A percentile compares a stretch with the other conserved stretches of the same genome.
phyloP scores from a whole-genome alignment of 2,329 filamentous ascomycete genomes.

The Pseudocercospora musae region DNA sequence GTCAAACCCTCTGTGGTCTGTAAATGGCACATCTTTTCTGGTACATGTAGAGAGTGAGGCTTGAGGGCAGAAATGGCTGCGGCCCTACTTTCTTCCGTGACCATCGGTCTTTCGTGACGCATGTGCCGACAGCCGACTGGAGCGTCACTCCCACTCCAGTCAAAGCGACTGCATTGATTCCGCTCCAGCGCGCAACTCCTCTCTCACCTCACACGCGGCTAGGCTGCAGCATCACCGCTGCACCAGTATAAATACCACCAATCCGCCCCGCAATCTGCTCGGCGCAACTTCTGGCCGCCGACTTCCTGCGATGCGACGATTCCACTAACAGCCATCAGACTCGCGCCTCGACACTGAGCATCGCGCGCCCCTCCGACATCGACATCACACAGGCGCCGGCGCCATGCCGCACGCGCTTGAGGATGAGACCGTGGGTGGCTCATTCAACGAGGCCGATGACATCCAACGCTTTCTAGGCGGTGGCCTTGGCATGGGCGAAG shows the following conservation, averaged over 20 bases:
- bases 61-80: background rate
- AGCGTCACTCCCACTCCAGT: background rate
- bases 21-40: background rate
- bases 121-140: background rate
- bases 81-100: background rate
- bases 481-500: slow-evolving; percentile 23
- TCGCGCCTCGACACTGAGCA: background rate
- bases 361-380: background rate
- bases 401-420: slow-evolving; percentile 40
- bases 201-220: background rate
- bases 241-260: background rate
- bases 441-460: slow-evolving; percentile 28
- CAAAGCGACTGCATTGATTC: background rate
- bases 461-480: slow-evolving; percentile 30
- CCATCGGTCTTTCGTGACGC: background rate
- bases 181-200: background rate
- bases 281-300: background rate
- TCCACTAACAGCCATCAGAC: background rate
- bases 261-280: background rate
- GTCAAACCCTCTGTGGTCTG: background rate
- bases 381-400: background rate
- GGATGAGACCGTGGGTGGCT: slow-evolving; percentile 18
- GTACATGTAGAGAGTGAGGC: too few relatives aligned
- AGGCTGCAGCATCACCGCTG: background rate
- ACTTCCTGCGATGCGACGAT: background rate